Base-by-base conservation (phyloP, 345 rosid species). In the Rubroshorea leprosula region DNA sequence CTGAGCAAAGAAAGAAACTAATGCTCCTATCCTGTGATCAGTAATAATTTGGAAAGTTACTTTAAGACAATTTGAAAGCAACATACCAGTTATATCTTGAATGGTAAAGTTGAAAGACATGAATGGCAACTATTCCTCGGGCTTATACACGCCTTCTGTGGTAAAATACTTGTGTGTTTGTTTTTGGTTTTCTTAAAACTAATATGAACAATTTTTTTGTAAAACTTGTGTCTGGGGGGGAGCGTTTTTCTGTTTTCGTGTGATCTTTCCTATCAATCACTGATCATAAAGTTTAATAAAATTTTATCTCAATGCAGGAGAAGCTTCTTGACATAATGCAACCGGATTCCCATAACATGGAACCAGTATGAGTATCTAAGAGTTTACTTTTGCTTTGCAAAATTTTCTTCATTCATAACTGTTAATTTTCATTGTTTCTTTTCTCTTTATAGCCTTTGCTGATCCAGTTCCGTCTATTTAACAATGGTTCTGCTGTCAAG, bases 391-490 rank as follows among this genome's bases (percentile, higher is more conserved):
- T 63, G 27, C 58, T 46, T 54, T 12, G 5, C 44, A 25, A 26
- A 24, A 44, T 45, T 46, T 13, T 12, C 13, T 52, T 26, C 9
- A 0, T 21, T 47, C 5, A 22, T 23, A 17, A 15, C 7, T 23
- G 18, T 39, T 41, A 11, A 20, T 35, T 50, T 66, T 47, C 45
- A 31, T 65, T 41, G 41, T 23, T 29, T 62, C 62, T 17, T 22
- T 53, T 35, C 29, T 62, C 44, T 54, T 54, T 44, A 19, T 64
- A 91, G 98, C 96, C 96, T 74, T 68, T 88, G 73, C 65, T 92
- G 67, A 76, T 91, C 58, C 96, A 88, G 62, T 78, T 72, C 61
- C 90, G 96, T 49, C 80, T 88, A 68, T 91, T 80, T 72, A 22
- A 75, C 68, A 62, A 78, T 25, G 98, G 96, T 51, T 22, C 11